phyloP scores from a whole-genome alignment of 2,329 filamentous ascomycete genomes.

The Xylariaceae sp. region DNA sequence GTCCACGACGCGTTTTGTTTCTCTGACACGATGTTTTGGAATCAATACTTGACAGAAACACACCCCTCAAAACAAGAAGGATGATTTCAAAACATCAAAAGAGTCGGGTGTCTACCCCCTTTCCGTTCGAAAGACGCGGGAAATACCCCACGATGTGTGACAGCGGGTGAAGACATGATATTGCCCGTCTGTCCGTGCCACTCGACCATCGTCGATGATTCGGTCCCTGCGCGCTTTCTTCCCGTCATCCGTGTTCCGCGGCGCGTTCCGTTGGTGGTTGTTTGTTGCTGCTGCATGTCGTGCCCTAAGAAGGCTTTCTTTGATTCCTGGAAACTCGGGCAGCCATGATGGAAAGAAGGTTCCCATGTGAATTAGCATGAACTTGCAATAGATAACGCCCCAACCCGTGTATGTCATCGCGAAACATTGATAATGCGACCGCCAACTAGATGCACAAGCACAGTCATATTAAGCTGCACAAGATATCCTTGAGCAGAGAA shows the following conservation, averaged over 20 bases:
- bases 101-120: too few relatives aligned
- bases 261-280: neutral
- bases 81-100: too few relatives aligned
- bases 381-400: too few relatives aligned
- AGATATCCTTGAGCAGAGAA: neutral
- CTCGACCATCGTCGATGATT: neutral
- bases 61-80: too few relatives aligned
- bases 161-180: neutral
- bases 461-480: neutral
- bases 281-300: neutral
- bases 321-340: neutral
- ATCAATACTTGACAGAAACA: too few relatives aligned
- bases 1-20: neutral
- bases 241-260: neutral
- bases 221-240: neutral
- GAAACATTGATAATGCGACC: too few relatives aligned
- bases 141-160: neutral
- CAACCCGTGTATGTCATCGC: too few relatives aligned
- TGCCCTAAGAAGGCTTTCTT: neutral
- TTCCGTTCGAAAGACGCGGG: too few relatives aligned
- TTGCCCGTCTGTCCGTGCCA: neutral
- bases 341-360: too few relatives aligned
- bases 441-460: too few relatives aligned
- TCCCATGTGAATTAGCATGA: too few relatives aligned
- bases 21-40: neutral